Conservation (phyloP, 768 basidiomycete genomes). For the Russula sp. region DNA sequence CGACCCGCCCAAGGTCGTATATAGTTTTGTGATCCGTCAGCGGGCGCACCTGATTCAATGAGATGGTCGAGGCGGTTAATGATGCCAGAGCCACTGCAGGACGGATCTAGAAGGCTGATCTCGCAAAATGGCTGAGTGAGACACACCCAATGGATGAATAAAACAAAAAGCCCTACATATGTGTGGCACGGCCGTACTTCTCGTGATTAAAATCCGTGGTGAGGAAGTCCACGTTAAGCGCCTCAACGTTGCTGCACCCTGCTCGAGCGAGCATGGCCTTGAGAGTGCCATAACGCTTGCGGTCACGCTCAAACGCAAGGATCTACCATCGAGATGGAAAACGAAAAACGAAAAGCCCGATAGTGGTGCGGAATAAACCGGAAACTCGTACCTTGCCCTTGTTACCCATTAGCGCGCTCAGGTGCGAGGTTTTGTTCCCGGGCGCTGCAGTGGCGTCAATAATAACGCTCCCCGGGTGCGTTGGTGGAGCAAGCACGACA, state of each 20-base stretch:
- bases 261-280: slow-evolving; percentile 81
- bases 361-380: not conserved
- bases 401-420: slow-evolving; percentile 81
- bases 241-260: slow-evolving; percentile 69
- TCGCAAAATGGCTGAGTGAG: not conserved
- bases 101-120: slow-evolving; percentile 82
- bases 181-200: slow-evolving; percentile 61
- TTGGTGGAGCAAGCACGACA: slow-evolving; percentile 69
- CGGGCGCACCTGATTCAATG: slow-evolving; percentile 54
- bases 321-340: slow-evolving; percentile 36
- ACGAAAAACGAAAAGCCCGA: not conserved
- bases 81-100: slow-evolving; percentile 93
- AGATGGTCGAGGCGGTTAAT: slow-evolving; percentile 85
- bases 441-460: slow-evolving; percentile 96
- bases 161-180: slow-evolving; percentile 57
- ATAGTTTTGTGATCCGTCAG: not conserved
- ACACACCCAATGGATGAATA: slow-evolving; percentile 1
- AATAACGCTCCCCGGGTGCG: slow-evolving; percentile 45
- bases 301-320: slow-evolving; percentile 86
- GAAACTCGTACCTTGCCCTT: slow-evolving; percentile 57
- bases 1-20: not conserved
- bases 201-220: slow-evolving; percentile 59
- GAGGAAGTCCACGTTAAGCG: slow-evolving; percentile 79
- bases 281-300: slow-evolving; percentile 73
- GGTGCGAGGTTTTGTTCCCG: slow-evolving; percentile 94